Evolutionary conservation across 2,329 filamentous ascomycete species (phyloP).

Genomic region (Neofusicoccum kwambonambiense): DNA sequence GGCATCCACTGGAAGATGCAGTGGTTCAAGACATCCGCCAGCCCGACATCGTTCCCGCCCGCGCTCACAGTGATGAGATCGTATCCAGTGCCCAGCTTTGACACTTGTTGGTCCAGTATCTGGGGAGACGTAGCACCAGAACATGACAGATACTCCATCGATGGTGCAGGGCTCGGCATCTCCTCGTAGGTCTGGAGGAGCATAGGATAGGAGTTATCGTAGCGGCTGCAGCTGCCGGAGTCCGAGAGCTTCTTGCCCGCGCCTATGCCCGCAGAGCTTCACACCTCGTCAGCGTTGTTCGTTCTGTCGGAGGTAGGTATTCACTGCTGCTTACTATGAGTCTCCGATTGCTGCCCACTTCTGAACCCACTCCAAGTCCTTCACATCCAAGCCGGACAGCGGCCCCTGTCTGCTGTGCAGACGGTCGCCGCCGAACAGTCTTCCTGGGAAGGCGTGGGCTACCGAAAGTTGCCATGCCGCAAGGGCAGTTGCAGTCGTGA

Average conservation of each 20-base stretch:
- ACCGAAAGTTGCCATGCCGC: neutral
- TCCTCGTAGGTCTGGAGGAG: slow-evolving; percentile 23
- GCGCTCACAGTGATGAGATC: slow-evolving; percentile 33
- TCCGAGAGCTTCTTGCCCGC: neutral
- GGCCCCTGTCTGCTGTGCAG: neutral
- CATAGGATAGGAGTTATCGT: slow-evolving; percentile 29
- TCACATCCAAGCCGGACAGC: neutral
- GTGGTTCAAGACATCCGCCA: slow-evolving; percentile 28
- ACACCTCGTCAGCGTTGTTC: neutral
- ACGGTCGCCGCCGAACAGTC: neutral
- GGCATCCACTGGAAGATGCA: slow-evolving; percentile 35
- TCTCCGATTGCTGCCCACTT: neutral
- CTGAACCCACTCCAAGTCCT: neutral
- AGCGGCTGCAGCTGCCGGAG: slow-evolving; percentile 26
- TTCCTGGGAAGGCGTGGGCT: neutral
- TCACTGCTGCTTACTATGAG: neutral
- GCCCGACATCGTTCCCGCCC: slow-evolving; percentile 33
- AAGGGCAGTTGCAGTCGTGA: neutral
- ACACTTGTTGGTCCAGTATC: slow-evolving; percentile 28
- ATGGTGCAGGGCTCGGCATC: slow-evolving; percentile 22
- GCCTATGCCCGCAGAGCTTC: neutral
- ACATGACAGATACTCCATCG: slow-evolving; percentile 31
- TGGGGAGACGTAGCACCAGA: slow-evolving; percentile 30
- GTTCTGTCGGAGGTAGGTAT: neutral
- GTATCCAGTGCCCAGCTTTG: slow-evolving; percentile 22